Evolutionary conservation across 2,329 filamentous ascomycete genomes (phyloP).

Genomic region (Plenodomus lindquistii): DNA sequence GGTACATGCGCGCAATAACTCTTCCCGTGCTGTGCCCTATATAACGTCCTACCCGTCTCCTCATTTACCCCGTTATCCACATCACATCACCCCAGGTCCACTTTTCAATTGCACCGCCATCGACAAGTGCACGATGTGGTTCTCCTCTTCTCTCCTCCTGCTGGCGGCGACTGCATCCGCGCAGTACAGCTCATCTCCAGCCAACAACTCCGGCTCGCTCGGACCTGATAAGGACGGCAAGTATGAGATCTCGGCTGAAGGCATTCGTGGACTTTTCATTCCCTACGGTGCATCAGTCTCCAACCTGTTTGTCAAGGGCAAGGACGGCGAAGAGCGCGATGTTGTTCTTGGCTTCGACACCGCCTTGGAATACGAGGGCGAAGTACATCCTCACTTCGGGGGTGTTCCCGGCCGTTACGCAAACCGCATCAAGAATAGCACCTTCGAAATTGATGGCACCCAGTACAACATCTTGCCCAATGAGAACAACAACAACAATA

Average conservation of each 20-base stretch:
- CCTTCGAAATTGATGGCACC: slow-evolving; percentile 68
- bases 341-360: slow-evolving; percentile 77
- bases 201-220: slow-evolving; percentile 20
- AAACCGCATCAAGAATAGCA: slow-evolving; percentile 79
- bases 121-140: slow-evolving; percentile 32
- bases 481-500: slow-evolving; percentile 59
- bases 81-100: slow-evolving; percentile 18
- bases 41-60: slow-evolving; percentile 14
- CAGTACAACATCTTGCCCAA: slow-evolving; percentile 65
- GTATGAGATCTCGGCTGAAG: slow-evolving; percentile 70
- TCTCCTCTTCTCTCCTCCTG: slow-evolving; percentile 23
- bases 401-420: slow-evolving; percentile 77
- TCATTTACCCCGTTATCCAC: slow-evolving; percentile 12
- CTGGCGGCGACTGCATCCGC: slow-evolving; percentile 32
- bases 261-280: slow-evolving; percentile 71
- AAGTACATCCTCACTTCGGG: slow-evolving; percentile 73
- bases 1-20: slow-evolving; percentile 19
- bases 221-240: slow-evolving; percentile 56
- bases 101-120: slow-evolving; percentile 17
- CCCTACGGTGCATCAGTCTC: slow-evolving; percentile 75
- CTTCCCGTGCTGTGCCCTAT: slow-evolving; percentile 10
- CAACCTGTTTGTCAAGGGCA: slow-evolving; percentile 72
- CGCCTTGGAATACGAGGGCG: slow-evolving; percentile 68
- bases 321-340: slow-evolving; percentile 69
- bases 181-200: slow-evolving; percentile 24